These are phyloP conservation scores for Lippia alba DNA, from an alignment of 305 asterid species.

Conservation along the genomic window DNA sequence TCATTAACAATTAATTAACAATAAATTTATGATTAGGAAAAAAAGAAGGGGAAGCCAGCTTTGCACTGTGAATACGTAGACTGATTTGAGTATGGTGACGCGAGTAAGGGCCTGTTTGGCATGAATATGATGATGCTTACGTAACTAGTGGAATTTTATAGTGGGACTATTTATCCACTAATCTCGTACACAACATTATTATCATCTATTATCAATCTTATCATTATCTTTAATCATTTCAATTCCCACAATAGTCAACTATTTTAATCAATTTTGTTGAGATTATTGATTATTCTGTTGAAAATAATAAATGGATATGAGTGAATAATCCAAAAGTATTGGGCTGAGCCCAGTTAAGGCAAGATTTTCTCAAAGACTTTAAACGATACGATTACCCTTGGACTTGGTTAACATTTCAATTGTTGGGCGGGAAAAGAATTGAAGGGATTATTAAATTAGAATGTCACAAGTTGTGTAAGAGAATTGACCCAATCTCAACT, in stretches of 20 bases:
- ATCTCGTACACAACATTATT: neutral
- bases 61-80: neutral
- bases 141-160: constrained; percentile 5
- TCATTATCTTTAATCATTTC: neutral
- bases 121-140: constrained; percentile 30
- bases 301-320: too few relatives aligned
- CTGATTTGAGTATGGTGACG: constrained; percentile 12
- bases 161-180: constrained; percentile 1
- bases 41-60: neutral
- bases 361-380: too few relatives aligned
- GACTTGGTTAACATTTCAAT: too few relatives aligned
- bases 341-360: too few relatives aligned
- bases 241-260: neutral
- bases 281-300: too few relatives aligned
- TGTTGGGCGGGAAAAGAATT: too few relatives aligned
- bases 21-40: neutral
- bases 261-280: neutral
- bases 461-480: too few relatives aligned
- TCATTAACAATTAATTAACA: neutral
- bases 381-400: too few relatives aligned
- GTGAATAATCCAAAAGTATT: too few relatives aligned
- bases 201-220: neutral
- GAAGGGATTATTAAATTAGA: too few relatives aligned
- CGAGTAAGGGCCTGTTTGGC: neutral
- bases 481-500: too few relatives aligned